These are phyloP conservation scores for Penicillium ochrochloron DNA, from an alignment of 495 filamentous ascomycete species.

Conservation along the genomic window DNA sequence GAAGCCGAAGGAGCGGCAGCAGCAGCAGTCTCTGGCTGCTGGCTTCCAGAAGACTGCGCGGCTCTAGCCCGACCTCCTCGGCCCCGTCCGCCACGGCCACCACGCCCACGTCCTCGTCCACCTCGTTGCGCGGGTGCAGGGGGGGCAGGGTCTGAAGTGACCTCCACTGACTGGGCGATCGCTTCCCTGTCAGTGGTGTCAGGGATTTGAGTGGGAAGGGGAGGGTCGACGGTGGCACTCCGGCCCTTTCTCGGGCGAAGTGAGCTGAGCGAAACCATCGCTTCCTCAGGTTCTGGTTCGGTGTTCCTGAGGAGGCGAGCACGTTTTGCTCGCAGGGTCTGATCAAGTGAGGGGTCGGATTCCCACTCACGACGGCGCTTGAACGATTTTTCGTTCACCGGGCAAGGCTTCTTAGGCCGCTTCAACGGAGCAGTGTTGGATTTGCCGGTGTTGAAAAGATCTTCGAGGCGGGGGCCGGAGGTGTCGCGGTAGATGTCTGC, in stretches of 20 bases:
- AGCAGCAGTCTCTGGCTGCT: background rate
- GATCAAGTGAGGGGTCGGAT: constrained; percentile 31
- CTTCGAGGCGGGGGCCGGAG: constrained; percentile 27
- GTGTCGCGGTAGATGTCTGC: constrained; percentile 36
- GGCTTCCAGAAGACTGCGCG: background rate
- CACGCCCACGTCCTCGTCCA: constrained; percentile 4
- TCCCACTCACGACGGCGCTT: constrained; percentile 39
- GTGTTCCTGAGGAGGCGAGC: constrained; percentile 29
- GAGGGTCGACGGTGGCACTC: constrained; percentile 16
- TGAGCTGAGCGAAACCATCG: constrained; percentile 14
- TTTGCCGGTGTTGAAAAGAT: constrained; percentile 33
- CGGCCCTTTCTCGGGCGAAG: constrained; percentile 18
- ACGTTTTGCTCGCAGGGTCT: constrained; percentile 35
- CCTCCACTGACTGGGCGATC: constrained; percentile 3
- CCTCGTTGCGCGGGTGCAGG: constrained; percentile 1
- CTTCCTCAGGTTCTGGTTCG: constrained; percentile 24
- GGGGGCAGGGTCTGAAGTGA: background rate
- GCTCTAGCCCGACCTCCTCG: background rate
- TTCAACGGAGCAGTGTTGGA: constrained; percentile 37
- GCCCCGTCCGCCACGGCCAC: constrained; percentile 4
- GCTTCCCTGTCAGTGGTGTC: background rate
- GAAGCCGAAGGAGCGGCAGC: background rate
- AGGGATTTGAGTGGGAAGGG: background rate
- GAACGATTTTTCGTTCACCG: constrained; percentile 24
- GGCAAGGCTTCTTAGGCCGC: constrained; percentile 29